Conservation (phyloP, 2,329 filamentous ascomycete species). For the Lasiodiplodia citricola region DNA sequence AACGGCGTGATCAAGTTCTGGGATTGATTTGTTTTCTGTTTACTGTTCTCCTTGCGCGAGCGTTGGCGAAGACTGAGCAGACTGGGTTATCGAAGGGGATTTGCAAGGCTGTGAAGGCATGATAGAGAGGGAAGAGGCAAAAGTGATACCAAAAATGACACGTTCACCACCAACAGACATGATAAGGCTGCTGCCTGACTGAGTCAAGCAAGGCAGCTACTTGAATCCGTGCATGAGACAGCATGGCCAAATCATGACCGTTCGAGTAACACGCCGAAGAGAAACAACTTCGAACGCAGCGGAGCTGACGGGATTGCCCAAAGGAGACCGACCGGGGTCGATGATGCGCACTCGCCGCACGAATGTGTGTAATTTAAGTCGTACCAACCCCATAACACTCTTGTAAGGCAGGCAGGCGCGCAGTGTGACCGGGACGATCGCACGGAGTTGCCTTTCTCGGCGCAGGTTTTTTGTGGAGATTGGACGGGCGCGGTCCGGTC, state of each 20-base stretch:
- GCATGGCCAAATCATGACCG: background rate
- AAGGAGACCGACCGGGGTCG: background rate
- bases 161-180: background rate
- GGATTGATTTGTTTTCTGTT: slow-evolving; percentile 66
- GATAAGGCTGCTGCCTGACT: background rate
- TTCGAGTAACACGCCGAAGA: background rate
- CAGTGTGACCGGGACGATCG: background rate
- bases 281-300: slow-evolving; percentile 20
- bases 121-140: background rate
- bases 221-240: background rate
- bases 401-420: background rate
- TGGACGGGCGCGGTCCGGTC: background rate
- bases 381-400: background rate
- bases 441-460: slow-evolving; percentile 4
- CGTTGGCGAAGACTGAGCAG: background rate
- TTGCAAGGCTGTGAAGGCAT: background rate
- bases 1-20: slow-evolving; percentile 91
- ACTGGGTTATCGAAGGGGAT: background rate
- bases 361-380: background rate
- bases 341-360: background rate
- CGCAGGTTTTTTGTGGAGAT: background rate
- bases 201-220: background rate
- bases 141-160: slow-evolving; percentile 8
- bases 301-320: background rate
- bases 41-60: background rate